phyloP scores from a whole-genome alignment of 1,139 yeast species.

The Suhomyces kunorum region DNA sequence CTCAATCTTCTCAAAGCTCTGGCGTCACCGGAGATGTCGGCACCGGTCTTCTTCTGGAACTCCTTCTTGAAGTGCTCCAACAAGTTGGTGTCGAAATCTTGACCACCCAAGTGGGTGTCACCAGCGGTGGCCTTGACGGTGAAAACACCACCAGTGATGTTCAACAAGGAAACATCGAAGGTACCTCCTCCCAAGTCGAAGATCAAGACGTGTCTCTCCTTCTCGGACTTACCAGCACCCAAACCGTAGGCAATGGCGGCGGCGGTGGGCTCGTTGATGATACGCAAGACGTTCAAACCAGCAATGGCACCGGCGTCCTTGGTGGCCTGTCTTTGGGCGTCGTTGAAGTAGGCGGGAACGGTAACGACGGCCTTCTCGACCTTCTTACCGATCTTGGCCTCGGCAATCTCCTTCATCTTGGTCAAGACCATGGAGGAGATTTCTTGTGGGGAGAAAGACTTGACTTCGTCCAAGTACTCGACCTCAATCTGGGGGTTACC shows the following conservation, averaged over 20 bases:
- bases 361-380: conserved; percentile 95
- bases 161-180: conserved; percentile 94
- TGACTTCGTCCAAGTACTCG: conserved; percentile 90
- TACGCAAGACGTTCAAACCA: conserved; percentile 93
- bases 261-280: conserved; percentile 97
- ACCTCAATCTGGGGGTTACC: conserved; percentile 94
- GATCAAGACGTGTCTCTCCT: conserved; percentile 87
- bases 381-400: conserved; percentile 89
- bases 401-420: conserved; percentile 98
- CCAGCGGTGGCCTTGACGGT: conserved; percentile 99
- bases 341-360: conserved; percentile 97
- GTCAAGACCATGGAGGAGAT: conserved; percentile 94
- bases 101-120: conserved; percentile 99
- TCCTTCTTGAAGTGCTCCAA: conserved; percentile 92
- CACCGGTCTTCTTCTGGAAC: conserved; percentile 96
- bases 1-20: conserved; percentile 98
- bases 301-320: conserved; percentile 98
- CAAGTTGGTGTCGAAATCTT: conserved; percentile 97
- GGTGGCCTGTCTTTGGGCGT: conserved; percentile 97
- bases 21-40: conserved; percentile 86
- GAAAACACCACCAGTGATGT: conserved; percentile 98
- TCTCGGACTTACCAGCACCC: conserved; percentile 88
- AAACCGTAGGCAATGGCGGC: conserved; percentile 99
- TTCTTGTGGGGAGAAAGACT: conserved; percentile 96
- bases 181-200: conserved; percentile 99